Evolutionary conservation across 164 flowering plant genomes (phyloP).

Genomic region (Chimonanthus salicifolius): DNA sequence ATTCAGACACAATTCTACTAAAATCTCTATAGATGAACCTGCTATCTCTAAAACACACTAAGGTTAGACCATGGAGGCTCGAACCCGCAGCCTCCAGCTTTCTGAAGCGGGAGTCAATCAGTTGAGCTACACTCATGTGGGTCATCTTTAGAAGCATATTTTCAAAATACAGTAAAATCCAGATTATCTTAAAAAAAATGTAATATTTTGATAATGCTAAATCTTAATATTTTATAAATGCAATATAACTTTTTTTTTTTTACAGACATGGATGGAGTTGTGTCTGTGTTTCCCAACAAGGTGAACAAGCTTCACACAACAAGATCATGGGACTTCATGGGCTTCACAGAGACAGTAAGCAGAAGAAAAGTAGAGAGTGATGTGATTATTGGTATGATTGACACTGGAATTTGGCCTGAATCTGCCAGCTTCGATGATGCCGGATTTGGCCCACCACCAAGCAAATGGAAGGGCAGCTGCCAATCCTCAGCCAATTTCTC

Average conservation of each 20-base stretch:
- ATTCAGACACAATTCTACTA: too few species aligned
- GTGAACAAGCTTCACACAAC: slow-evolving; percentile 42
- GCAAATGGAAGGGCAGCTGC: slow-evolving; percentile 64
- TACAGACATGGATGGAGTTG: slow-evolving; percentile 42
- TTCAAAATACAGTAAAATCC: too few species aligned
- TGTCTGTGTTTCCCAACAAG: slow-evolving; percentile 36
- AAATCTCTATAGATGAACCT: too few species aligned
- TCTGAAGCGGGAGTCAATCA: too few species aligned
- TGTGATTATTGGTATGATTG: slow-evolving; percentile 11
- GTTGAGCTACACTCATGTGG: too few species aligned
- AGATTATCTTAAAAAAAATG: too few species aligned
- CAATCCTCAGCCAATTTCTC: slow-evolving; percentile 31
- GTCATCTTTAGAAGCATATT: too few species aligned
- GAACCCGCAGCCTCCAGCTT: too few species aligned
- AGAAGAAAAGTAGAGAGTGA: slow-evolving; percentile 34
- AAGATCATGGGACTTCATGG: slow-evolving; percentile 62
- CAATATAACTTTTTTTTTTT: background rate
- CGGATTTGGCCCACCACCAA: slow-evolving; percentile 59
- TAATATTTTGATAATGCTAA: background rate
- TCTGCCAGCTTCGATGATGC: slow-evolving; percentile 42
- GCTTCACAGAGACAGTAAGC: slow-evolving; percentile 23
- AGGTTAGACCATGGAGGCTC: too few species aligned
- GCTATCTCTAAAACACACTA: too few species aligned
- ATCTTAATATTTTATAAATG: background rate
- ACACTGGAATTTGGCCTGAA: slow-evolving; percentile 57